Base-by-base conservation (phyloP, 83 land plant genomes). In the Diphasiastrum complanatum region DNA sequence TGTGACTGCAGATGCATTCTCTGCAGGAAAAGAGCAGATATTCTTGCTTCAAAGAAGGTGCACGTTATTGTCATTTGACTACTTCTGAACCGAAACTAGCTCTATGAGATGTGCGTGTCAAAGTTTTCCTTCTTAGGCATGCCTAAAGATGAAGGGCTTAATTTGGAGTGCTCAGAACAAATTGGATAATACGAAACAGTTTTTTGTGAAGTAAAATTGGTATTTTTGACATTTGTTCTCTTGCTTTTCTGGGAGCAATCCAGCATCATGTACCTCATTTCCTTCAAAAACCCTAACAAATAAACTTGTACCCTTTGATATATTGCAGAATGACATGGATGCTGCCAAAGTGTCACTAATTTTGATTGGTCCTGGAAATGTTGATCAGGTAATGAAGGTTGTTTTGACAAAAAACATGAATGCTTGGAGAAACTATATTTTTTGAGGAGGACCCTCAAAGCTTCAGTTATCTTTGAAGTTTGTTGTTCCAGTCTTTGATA, bases 1-100 rank as follows among this genome's bases (percentile, higher is more conserved):
- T n/a, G 50, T 20, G 37, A 1, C 33, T 69, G 55, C 75, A 85
- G 91, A 16, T 85, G 91, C 70, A 86, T 85, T 18, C 58, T 85
- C 4, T 85, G 91, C 65, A 78, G 86, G 22, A 85, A 80, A 54
- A 70, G 91, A 14, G 87, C 91, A 52, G 87, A 82, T 68, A 64
- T 77, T 64, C 86, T 85, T 72, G 89, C 81, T 10, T 64, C 86
- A 24, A 66, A 68, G 55, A 78, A 85, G 86, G 89, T 82, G 25
- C 11, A 18, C 14, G 43, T 8, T 38, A 38, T 14, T 38, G 43
- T 8, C 14, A 38, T 38, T 38, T 38, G 43, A 38, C 12, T 38
- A 38, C 43, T 38, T 8, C 8, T 14, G 8, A 38, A 38, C 12
- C 43, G 8, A 8, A 38, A 38, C 14, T 38, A 8, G 43, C 14